Conservation (phyloP, 768 basidiomycete genomes). For the Psilocybe tampanensis region DNA sequence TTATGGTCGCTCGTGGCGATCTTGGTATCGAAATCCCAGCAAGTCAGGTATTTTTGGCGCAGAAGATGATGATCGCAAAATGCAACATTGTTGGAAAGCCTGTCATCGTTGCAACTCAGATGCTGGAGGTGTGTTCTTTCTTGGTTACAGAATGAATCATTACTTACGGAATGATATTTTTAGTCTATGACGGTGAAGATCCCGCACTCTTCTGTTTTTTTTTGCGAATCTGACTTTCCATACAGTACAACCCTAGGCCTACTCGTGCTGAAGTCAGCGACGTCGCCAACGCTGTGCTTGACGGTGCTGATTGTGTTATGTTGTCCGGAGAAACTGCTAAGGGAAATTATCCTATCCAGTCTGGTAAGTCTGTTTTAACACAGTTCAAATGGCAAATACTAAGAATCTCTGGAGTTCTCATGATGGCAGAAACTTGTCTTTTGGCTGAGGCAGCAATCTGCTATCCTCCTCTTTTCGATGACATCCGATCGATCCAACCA, state of each 20-base stretch:
- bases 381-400: conserved; percentile 3
- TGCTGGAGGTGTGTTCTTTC: conserved; percentile 78
- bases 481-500: conserved; percentile 74
- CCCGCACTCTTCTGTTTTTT: neutral
- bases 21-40: conserved; percentile 99
- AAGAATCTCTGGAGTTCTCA: conserved; percentile 63
- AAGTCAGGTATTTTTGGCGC: conserved; percentile 97
- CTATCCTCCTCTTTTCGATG: conserved; percentile 93
- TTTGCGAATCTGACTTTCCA: conserved; percentile 12
- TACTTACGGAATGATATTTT: neutral
- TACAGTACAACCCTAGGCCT: conserved; percentile 93
- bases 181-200: conserved; percentile 88
- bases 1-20: conserved; percentile 99
- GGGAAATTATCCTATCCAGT: conserved; percentile 94
- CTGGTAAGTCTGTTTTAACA: conserved; percentile 63
- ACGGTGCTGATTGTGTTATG: conserved; percentile 99
- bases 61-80: conserved; percentile 99
- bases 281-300: conserved; percentile 98
- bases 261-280: conserved; percentile 99
- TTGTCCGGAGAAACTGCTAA: conserved; percentile 99
- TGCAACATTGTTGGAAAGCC: conserved; percentile 98
- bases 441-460: conserved; percentile 96
- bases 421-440: conserved; percentile 99
- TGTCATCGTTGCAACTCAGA: conserved; percentile 98
- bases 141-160: neutral